Evolutionary conservation across 2,329 filamentous ascomycete genomes (phyloP).

Genomic region (Aspergillus pseudoterreus): DNA sequence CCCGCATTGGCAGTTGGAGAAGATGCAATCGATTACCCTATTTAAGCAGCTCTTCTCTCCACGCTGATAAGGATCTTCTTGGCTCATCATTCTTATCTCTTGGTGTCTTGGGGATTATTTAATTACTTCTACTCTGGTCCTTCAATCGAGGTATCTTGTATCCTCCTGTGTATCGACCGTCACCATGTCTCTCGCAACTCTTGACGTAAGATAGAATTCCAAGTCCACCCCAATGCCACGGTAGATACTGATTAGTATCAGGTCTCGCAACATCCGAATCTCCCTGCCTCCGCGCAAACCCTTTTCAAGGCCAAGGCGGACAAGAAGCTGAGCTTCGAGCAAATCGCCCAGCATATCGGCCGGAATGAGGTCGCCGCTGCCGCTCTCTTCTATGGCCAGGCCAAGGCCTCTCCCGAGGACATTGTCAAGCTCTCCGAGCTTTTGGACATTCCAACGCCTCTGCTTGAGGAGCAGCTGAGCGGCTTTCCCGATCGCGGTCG

Average conservation of each 20-base stretch:
- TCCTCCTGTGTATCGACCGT: background rate
- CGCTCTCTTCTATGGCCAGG: slow-evolving; percentile 87
- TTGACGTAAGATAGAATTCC: slow-evolving; percentile 33
- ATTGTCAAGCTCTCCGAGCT: slow-evolving; percentile 62
- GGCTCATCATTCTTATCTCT: background rate
- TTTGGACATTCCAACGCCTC: slow-evolving; percentile 57
- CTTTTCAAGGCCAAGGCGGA: slow-evolving; percentile 79
- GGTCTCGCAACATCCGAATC: slow-evolving; percentile 48
- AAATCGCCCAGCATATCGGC: slow-evolving; percentile 68
- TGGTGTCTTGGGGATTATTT: background rate
- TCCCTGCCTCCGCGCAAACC: slow-evolving; percentile 66
- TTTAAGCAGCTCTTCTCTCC: slow-evolving; percentile 9
- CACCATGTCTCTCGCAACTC: slow-evolving; percentile 42
- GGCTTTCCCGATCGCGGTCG: slow-evolving; percentile 79
- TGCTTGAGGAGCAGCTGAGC: slow-evolving; percentile 60
- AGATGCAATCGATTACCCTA: slow-evolving; percentile 7
- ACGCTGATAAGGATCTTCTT: background rate
- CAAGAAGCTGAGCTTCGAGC: slow-evolving; percentile 73
- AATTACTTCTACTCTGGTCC: background rate
- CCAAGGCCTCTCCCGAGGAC: slow-evolving; percentile 68
- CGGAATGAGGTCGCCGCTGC: slow-evolving; percentile 82
- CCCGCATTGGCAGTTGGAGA: slow-evolving; percentile 8
- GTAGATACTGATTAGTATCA: slow-evolving; percentile 10
- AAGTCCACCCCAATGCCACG: too few species aligned
- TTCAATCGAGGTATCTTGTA: background rate